Evolutionary conservation across 164 flowering plant genomes (phyloP).

Genomic region (Platanus orientalis): DNA sequence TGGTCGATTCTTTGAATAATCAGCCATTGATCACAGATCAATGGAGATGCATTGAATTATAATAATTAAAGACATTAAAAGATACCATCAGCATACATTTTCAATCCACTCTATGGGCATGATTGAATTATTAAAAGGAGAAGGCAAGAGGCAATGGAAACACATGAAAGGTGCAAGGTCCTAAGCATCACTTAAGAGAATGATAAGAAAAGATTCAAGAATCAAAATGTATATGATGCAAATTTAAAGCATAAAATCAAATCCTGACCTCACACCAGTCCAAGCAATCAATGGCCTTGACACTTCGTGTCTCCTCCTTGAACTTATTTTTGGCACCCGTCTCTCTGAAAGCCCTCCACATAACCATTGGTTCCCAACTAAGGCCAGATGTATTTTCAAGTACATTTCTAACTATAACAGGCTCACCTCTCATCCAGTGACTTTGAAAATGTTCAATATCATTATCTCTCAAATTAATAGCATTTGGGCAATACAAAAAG

Average conservation of each 20-base stretch:
- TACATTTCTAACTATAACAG: conserved; percentile 69
- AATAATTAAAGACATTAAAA: too few species aligned
- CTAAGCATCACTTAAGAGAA: not conserved
- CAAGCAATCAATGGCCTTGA: conserved; percentile 74
- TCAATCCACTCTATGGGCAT: too few species aligned
- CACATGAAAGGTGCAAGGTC: not conserved
- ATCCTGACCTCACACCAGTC: conserved; percentile 79
- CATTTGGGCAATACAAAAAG: conserved; percentile 62
- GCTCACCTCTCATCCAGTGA: conserved; percentile 82
- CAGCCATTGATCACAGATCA: too few species aligned
- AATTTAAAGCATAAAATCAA: conserved; percentile 1
- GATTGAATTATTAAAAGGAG: too few species aligned
- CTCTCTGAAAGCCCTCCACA: conserved; percentile 67
- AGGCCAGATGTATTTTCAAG: conserved; percentile 54
- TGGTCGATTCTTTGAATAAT: too few species aligned
- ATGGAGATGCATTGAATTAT: too few species aligned
- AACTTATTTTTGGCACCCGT: conserved; percentile 32
- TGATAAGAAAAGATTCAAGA: not conserved
- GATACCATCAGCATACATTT: too few species aligned
- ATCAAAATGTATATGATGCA: not conserved
- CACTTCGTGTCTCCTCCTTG: conserved; percentile 39
- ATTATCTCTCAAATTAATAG: conserved; percentile 27
- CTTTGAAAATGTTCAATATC: conserved; percentile 65
- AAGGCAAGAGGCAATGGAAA: not conserved
- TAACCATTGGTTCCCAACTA: conserved; percentile 94